phyloP scores from a whole-genome alignment of 345 rosid genomes.

The Dipteronia dyeriana region DNA sequence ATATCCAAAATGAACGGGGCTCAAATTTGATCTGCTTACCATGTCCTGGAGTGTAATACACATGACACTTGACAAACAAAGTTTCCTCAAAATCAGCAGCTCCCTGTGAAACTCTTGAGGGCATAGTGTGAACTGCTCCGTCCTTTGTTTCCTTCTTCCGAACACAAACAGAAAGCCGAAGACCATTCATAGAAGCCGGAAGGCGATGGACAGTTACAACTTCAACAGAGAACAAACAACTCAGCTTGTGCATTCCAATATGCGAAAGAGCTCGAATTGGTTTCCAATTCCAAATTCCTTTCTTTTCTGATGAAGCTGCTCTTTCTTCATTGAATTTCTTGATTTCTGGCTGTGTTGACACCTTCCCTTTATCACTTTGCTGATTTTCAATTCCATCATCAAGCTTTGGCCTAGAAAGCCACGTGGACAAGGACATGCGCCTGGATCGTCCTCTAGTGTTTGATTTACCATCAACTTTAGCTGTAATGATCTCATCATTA shows the following conservation, averaged over 20 bases:
- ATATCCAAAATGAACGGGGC: slow-evolving; percentile 75
- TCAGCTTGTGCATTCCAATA: slow-evolving; percentile 83
- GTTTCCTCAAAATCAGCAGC: slow-evolving; percentile 95
- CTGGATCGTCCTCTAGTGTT: slow-evolving; percentile 42
- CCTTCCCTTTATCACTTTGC: slow-evolving; percentile 28
- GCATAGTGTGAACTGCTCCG: slow-evolving; percentile 91
- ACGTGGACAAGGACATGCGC: slow-evolving; percentile 83
- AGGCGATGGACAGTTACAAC: slow-evolving; percentile 80
- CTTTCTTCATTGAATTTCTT: slow-evolving; percentile 38
- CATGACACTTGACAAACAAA: slow-evolving; percentile 74
- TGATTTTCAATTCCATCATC: slow-evolving; percentile 40
- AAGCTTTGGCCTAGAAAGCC: slow-evolving; percentile 76
- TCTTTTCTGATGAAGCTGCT: slow-evolving; percentile 42
- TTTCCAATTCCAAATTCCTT: slow-evolving; percentile 92
- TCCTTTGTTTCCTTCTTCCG: slow-evolving; percentile 85
- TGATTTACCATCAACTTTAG: slow-evolving; percentile 32
- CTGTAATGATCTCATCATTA: slow-evolving; percentile 43
- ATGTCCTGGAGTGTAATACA: slow-evolving; percentile 57
- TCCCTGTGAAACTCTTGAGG: slow-evolving; percentile 81
- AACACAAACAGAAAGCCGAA: slow-evolving; percentile 83
- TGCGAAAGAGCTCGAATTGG: slow-evolving; percentile 82
- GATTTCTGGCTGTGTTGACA: slow-evolving; percentile 16
- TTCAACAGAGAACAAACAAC: slow-evolving; percentile 87
- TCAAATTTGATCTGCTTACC: slow-evolving; percentile 71
- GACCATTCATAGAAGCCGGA: slow-evolving; percentile 90